These are phyloP conservation scores for Takashimella tepidaria DNA, from an alignment of 1,284 basidiomycete genomes.

Conservation along the genomic window DNA sequence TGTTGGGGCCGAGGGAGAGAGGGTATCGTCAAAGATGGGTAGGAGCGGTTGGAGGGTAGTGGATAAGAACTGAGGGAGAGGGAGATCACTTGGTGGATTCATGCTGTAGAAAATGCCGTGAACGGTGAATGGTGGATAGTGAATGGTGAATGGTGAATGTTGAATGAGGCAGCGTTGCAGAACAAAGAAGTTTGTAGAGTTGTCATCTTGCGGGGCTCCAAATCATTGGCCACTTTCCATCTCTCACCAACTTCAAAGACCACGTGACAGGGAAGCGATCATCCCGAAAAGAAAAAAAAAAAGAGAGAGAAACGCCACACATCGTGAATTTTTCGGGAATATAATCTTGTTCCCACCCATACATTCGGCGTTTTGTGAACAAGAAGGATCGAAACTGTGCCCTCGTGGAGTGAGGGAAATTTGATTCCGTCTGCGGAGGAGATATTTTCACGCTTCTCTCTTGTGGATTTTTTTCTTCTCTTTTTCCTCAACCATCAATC, in stretches of 20 bases:
- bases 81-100: slow-evolving; percentile 21
- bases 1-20: slow-evolving; percentile 23
- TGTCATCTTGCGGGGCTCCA: too few relatives aligned
- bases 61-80: slow-evolving; percentile 41
- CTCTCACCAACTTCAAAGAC: not conserved
- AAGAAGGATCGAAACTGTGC: not conserved
- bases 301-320: not conserved
- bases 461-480: not conserved
- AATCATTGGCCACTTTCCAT: not conserved
- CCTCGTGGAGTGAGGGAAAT: not conserved
- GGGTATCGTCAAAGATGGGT: slow-evolving; percentile 39
- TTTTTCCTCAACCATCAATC: not conserved
- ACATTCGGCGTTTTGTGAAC: not conserved
- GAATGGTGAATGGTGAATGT: not conserved
- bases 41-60: slow-evolving; percentile 33
- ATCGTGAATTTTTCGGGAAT: not conserved
- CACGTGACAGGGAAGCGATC: not conserved
- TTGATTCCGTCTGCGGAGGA: not conserved
- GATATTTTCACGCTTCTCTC: not conserved
- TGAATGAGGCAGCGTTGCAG: not conserved
- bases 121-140: not conserved
- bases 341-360: not conserved
- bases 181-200: not conserved
- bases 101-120: too few relatives aligned
- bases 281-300: too few relatives aligned